Conservation (phyloP, 2,329 filamentous ascomycete genomes). For the Magnaporthiopsis rhizophila region DNA sequence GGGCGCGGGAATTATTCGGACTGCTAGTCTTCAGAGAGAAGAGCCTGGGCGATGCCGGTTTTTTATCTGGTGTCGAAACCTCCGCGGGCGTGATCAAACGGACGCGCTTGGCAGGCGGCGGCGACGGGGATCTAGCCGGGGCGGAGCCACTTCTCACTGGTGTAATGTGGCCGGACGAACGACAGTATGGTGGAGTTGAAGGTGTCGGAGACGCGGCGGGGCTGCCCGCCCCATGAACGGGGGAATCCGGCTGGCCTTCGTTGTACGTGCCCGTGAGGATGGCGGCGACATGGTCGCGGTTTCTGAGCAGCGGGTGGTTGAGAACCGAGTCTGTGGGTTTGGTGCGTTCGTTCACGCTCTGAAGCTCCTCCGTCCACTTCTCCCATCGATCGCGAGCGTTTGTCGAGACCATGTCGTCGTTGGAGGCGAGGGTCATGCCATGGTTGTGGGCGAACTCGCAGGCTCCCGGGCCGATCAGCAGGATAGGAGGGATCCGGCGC, state of each 20-base stretch:
- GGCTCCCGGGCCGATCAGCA: slow-evolving; percentile 80
- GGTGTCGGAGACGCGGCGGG: neutral
- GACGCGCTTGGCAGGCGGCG: neutral
- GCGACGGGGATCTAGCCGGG: neutral
- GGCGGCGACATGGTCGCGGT: slow-evolving; percentile 43
- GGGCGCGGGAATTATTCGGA: neutral
- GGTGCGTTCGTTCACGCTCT: slow-evolving; percentile 20
- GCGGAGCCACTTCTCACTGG: neutral
- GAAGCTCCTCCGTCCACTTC: slow-evolving; percentile 71
- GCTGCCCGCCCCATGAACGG: slow-evolving; percentile 20
- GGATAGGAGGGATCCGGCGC: slow-evolving; percentile 83
- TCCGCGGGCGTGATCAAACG: neutral
- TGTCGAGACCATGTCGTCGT: slow-evolving; percentile 72
- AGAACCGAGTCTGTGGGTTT: slow-evolving; percentile 3
- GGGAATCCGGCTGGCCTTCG: slow-evolving; percentile 53
- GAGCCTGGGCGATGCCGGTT: neutral
- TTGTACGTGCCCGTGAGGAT: slow-evolving; percentile 53
- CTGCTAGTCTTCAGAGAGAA: neutral
- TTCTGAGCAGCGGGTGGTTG: neutral
- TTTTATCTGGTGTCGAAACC: neutral
- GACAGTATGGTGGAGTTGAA: neutral
- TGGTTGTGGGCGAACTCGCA: slow-evolving; percentile 77
- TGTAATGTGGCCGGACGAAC: neutral
- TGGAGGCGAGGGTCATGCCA: slow-evolving; percentile 63
- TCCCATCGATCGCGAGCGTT: slow-evolving; percentile 71